phyloP scores from a whole-genome alignment of 306 rosid species.

The Mimosa pudica region DNA sequence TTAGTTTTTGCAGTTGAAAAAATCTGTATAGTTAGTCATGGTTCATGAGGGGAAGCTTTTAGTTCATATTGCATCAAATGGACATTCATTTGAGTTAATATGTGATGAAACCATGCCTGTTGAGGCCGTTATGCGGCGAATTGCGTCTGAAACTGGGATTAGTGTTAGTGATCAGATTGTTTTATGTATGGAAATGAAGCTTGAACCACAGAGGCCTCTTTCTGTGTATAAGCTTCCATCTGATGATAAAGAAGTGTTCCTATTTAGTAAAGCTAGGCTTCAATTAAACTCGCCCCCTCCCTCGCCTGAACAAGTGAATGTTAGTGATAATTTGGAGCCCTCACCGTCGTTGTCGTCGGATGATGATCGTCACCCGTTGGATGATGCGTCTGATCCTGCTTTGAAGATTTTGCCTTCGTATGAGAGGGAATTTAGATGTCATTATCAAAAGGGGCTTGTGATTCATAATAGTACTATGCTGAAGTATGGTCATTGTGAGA shows the following conservation, averaged over 20 bases:
- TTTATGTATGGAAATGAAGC: slow-evolving; percentile 78
- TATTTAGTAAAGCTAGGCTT: slow-evolving; percentile 80
- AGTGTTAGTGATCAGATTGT: slow-evolving; percentile 71
- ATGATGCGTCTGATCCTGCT: slow-evolving; percentile 93
- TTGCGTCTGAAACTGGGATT: slow-evolving; percentile 62
- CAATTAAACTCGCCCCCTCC: slow-evolving; percentile 64
- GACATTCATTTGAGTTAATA: slow-evolving; percentile 70
- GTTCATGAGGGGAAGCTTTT: slow-evolving; percentile 64
- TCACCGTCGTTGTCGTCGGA: slow-evolving; percentile 59
- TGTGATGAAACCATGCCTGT: slow-evolving; percentile 72
- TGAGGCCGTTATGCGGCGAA: slow-evolving; percentile 68
- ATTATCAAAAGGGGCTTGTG: slow-evolving; percentile 64
- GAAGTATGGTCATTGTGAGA: slow-evolving; percentile 72
- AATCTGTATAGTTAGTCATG: slow-evolving; percentile 36
- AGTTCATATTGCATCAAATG: slow-evolving; percentile 93
- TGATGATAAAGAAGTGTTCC: slow-evolving; percentile 70
- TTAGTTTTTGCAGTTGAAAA: slow-evolving; percentile 24
- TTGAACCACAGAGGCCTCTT: slow-evolving; percentile 70
- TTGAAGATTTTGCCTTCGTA: slow-evolving; percentile 92
- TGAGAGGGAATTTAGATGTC: slow-evolving; percentile 86
- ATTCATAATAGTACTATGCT: slow-evolving; percentile 56
- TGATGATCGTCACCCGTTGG: slow-evolving; percentile 77
- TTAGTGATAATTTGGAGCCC: slow-evolving; percentile 53
- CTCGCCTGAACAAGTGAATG: slow-evolving; percentile 60
- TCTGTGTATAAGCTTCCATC: slow-evolving; percentile 89